Conservation (phyloP, 257 asterid species). For the Solanum etuberosum region DNA sequence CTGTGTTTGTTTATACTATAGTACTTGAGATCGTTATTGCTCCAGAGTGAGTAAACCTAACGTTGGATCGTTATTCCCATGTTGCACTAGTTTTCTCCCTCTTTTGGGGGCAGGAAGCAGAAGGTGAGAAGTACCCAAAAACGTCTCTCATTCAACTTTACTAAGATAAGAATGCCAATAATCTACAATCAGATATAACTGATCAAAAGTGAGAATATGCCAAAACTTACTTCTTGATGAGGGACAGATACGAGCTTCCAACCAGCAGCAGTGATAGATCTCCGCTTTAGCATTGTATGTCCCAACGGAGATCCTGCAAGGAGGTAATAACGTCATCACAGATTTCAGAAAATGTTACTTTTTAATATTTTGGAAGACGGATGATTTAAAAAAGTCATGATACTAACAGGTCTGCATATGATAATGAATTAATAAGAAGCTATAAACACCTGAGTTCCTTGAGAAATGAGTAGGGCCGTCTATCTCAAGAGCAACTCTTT, state of each 20-base stretch:
- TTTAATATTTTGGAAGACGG: neutral
- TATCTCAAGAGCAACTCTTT: conserved; percentile 74
- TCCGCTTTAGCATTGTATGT: conserved; percentile 84
- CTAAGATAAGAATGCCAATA: neutral
- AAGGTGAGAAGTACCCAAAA: neutral
- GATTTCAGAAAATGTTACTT: neutral
- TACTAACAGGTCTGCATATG: neutral
- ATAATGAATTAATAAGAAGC: neutral
- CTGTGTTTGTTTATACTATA: neutral
- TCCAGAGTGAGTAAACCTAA: neutral
- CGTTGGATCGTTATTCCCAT: neutral
- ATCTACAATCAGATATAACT: neutral
- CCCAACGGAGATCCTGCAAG: conserved; percentile 70
- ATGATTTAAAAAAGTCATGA: neutral
- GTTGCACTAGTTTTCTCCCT: neutral
- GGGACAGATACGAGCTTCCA: conserved; percentile 66
- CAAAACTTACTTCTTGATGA: conserved; percentile 66
- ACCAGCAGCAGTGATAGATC: conserved; percentile 68
- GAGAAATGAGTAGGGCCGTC: conserved; percentile 98
- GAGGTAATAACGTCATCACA: neutral
- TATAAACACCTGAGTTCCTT: conserved; percentile 63
- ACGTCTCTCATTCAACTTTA: neutral
- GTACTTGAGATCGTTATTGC: neutral
- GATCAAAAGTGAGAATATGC: neutral
- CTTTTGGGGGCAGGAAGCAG: neutral